Percentiles rank a stretch among this genome's conserved stretches.
Conservation (phyloP, 1,284 basidiomycete genomes). For the Pholiota adiposa region DNA sequence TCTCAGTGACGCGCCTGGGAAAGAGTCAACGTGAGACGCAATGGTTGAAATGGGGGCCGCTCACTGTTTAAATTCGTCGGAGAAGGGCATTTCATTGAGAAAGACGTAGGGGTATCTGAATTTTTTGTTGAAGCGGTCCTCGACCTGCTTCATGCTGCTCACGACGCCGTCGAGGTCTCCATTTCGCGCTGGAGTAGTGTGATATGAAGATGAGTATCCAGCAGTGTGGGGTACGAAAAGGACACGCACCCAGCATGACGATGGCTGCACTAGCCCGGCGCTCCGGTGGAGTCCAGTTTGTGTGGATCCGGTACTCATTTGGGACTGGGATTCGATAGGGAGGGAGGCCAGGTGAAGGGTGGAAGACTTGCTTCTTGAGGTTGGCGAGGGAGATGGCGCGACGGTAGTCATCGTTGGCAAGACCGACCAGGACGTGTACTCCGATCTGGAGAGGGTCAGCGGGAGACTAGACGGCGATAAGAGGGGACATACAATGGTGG, state of each 20-base stretch:
- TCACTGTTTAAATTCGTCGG: slow-evolving; percentile 77
- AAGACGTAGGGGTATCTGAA: slow-evolving; percentile 88
- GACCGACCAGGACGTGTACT: slow-evolving; percentile 72
- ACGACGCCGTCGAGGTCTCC: slow-evolving; percentile 76
- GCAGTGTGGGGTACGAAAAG: background rate
- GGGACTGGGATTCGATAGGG: slow-evolving; percentile 58
- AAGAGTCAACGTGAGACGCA: background rate
- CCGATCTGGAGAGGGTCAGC: slow-evolving; percentile 50
- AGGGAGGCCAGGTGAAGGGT: slow-evolving; percentile 32
- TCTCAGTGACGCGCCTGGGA: slow-evolving; percentile 61
- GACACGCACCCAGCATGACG: slow-evolving; percentile 67
- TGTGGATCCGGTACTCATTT: slow-evolving; percentile 56
- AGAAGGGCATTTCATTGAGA: slow-evolving; percentile 82
- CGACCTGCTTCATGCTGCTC: slow-evolving; percentile 77
- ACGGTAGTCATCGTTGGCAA: slow-evolving; percentile 73
- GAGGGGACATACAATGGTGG: slow-evolving; percentile 55
- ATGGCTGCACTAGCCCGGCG: slow-evolving; percentile 87
- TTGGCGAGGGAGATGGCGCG: slow-evolving; percentile 62
- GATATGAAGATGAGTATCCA: background rate
- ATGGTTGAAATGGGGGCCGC: slow-evolving; percentile 15
- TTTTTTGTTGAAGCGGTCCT: slow-evolving; percentile 85
- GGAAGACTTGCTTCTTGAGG: slow-evolving; percentile 44
- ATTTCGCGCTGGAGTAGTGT: slow-evolving; percentile 64
- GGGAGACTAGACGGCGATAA: background rate
- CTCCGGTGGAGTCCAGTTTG: slow-evolving; percentile 41